A percentile compares a stretch with the other conserved stretches of the same genome.
Conservation (phyloP, 176 grass and related monocot genomes). For the Hordeum vulgare region MorexV3_pseudomolecules_assembly NC_058521.1:15576408-15576907, state of each 20-base stretch:
- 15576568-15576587: neutral
- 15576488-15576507: neutral
- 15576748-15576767: neutral
- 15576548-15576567: neutral
- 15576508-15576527: neutral
- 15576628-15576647: neutral
- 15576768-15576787: neutral
- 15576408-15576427: neutral
- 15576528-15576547: conserved; percentile 17
- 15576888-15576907: too few relatives aligned
- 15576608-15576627: neutral
- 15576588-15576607: conserved; percentile 27
- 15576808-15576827: neutral
- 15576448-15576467: neutral
- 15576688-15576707: neutral
- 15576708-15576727: neutral
- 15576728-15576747: neutral
- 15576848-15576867: too few relatives aligned
- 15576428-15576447: neutral
- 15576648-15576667: neutral
- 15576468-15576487: neutral
- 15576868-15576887: too few relatives aligned
- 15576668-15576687: neutral
- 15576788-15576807: neutral
- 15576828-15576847: too few relatives aligned